Conservation (phyloP, 2,329 filamentous ascomycete species). For the Colletotrichum brevisporum region DNA sequence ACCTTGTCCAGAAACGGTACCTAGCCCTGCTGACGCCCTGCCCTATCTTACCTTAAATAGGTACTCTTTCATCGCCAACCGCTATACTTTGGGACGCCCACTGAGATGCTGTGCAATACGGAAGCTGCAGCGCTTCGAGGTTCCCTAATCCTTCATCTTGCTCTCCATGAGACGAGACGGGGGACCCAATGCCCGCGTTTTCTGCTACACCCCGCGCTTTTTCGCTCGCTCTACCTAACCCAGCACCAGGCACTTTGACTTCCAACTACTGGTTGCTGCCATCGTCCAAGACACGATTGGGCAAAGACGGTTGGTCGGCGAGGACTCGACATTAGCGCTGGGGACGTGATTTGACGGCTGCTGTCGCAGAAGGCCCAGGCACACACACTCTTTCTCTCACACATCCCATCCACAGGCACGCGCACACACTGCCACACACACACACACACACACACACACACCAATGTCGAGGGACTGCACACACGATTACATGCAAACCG, state of each 20-base stretch:
- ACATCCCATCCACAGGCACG: not conserved
- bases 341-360: slow-evolving; percentile 24
- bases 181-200: slow-evolving; percentile 32
- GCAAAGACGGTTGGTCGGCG: slow-evolving; percentile 28
- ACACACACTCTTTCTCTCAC: slow-evolving; percentile 9
- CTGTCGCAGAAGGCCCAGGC: slow-evolving; percentile 24
- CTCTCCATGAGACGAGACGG: slow-evolving; percentile 30
- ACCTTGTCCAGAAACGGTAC: slow-evolving; percentile 26
- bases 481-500: not conserved
- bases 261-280: slow-evolving; percentile 2
- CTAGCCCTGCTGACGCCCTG: not conserved
- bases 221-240: slow-evolving; percentile 22
- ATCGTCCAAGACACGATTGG: slow-evolving; percentile 6
- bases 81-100: no score
- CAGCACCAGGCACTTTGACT: slow-evolving; percentile 14
- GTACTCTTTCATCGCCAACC: no score
- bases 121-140: no score
- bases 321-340: slow-evolving; percentile 31
- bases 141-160: no score
- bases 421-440: slow-evolving; percentile 11
- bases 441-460: slow-evolving; percentile 21
- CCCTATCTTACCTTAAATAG: not conserved
- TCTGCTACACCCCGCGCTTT: slow-evolving; percentile 16
- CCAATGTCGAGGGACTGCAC: slow-evolving; percentile 23
- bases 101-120: no score